Evolutionary conservation across 352 stramenopile genomes (phyloP).

Genomic region (Phytophthora crassamura): DNA sequence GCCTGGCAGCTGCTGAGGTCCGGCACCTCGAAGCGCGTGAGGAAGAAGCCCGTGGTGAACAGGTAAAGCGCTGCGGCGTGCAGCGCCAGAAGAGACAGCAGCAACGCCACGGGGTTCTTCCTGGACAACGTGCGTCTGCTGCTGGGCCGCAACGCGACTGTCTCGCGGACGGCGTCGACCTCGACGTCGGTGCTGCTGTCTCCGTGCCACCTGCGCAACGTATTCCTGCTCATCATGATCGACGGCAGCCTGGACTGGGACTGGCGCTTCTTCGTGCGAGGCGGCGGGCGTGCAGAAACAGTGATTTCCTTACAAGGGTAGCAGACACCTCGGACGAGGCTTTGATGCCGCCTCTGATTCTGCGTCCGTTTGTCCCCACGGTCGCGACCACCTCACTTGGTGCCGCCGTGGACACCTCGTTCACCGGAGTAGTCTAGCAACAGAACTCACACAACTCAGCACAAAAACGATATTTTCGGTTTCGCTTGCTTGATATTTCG

Average conservation of each 20-base stretch:
- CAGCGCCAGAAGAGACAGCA: constrained; percentile 23
- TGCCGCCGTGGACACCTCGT: too few relatives aligned
- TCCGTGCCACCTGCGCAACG: constrained; percentile 43
- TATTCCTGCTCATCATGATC: constrained; percentile 57
- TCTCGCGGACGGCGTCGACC: background rate
- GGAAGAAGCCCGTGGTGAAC: constrained; percentile 90
- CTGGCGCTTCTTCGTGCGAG: constrained; percentile 46
- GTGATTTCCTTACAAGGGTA: too few relatives aligned
- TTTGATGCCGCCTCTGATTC: too few relatives aligned
- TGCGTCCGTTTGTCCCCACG: too few relatives aligned
- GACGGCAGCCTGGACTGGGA: constrained; percentile 57
- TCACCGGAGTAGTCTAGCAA: too few relatives aligned
- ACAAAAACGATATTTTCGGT: too few relatives aligned
- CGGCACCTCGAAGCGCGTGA: constrained; percentile 87
- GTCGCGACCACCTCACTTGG: too few relatives aligned
- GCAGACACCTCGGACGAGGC: too few relatives aligned
- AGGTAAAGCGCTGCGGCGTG: constrained; percentile 72
- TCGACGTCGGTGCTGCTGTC: constrained; percentile 17
- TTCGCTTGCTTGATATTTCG: too few relatives aligned
- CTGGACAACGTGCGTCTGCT: constrained; percentile 26
- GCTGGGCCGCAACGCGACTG: constrained; percentile 12
- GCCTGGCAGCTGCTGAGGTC: constrained; percentile 67
- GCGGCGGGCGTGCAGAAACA: constrained; percentile 44
- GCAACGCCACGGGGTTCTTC: constrained; percentile 43
- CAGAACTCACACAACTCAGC: too few relatives aligned